Evolutionary conservation across 2,329 filamentous ascomycete genomes (phyloP).

Genomic region (Aspergillus fischeri): DNA sequence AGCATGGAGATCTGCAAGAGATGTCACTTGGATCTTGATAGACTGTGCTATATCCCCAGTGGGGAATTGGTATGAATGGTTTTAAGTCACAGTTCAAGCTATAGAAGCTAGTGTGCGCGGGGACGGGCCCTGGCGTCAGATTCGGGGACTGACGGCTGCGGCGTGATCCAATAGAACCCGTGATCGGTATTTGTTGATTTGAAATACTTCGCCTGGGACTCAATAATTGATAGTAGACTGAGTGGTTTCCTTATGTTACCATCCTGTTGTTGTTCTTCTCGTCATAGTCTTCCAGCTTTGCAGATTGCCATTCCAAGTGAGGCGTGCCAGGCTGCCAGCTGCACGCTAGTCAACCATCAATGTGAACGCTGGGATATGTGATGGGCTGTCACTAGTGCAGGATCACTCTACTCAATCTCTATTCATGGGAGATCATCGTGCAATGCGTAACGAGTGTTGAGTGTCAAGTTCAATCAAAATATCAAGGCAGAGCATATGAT

Average conservation of each 20-base stretch:
- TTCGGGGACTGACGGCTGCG: not conserved
- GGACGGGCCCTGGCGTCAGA: not conserved
- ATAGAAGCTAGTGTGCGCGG: not conserved
- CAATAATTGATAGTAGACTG: not conserved
- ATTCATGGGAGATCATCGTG: no score
- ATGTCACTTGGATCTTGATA: not conserved
- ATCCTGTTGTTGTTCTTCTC: not conserved
- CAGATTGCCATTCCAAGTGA: not conserved
- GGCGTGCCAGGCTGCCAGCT: not conserved
- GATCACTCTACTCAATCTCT: not conserved
- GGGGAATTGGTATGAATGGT: not conserved
- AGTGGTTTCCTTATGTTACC: not conserved
- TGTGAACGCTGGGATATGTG: not conserved
- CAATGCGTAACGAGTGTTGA: not conserved
- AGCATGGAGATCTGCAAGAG: not conserved
- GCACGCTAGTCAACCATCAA: not conserved
- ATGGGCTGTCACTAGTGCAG: not conserved
- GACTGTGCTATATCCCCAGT: not conserved
- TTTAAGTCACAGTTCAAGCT: not conserved
- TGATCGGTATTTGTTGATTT: not conserved
- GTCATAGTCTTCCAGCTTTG: not conserved
- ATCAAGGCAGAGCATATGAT: not conserved
- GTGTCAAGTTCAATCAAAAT: not conserved
- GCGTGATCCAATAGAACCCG: not conserved
- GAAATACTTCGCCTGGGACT: not conserved